Conservation (phyloP, 306 rosid genomes). For the Dryas alaskensis region DNA sequence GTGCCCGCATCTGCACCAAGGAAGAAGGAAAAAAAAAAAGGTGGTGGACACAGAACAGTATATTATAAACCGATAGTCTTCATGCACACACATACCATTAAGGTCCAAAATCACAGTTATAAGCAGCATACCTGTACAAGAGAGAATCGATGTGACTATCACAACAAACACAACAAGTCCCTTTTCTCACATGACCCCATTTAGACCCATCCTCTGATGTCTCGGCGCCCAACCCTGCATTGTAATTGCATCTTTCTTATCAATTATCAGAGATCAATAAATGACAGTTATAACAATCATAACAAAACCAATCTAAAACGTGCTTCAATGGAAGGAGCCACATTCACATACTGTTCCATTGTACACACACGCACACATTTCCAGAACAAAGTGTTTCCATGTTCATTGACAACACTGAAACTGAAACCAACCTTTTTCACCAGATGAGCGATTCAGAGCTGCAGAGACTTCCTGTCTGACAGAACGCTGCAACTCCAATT, state of each 20-base stretch:
- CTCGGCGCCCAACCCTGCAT: constrained; percentile 69
- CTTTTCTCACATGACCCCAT: constrained; percentile 97
- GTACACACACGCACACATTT: background rate
- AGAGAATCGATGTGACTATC: constrained; percentile 95
- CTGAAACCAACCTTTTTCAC: constrained; percentile 61
- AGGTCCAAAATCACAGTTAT: background rate
- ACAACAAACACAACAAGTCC: constrained; percentile 98
- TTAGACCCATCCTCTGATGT: constrained; percentile 95
- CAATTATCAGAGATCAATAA: background rate
- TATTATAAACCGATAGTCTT: background rate
- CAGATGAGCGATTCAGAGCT: constrained; percentile 82
- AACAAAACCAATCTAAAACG: background rate
- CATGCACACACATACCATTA: background rate
- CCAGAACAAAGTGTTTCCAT: background rate
- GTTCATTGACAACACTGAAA: background rate
- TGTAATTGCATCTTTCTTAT: constrained; percentile 10
- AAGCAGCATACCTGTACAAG: constrained; percentile 71
- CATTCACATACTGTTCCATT: background rate
- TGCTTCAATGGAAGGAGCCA: background rate
- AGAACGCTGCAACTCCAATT: constrained; percentile 97
- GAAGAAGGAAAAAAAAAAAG: background rate
- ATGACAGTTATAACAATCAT: background rate
- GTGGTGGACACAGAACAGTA: background rate
- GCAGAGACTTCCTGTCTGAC: constrained; percentile 99
- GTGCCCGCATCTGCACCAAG: constrained; percentile 88